Base-by-base conservation (phyloP, 371 early-diverging fungal genomes). In the Choanephora cucurbitarum region DNA sequence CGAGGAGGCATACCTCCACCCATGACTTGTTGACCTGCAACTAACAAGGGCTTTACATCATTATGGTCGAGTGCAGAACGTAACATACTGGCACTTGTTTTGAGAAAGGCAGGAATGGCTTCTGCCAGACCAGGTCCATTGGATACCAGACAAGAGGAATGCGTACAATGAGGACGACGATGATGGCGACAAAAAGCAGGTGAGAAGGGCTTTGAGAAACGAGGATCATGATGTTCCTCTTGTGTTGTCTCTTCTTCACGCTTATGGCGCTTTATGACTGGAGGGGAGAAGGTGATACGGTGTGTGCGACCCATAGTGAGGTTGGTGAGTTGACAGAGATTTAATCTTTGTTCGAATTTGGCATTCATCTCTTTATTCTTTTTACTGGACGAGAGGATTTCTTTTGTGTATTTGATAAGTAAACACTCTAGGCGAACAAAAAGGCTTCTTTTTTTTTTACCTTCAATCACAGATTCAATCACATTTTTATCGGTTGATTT, bases 281-380 rank as follows among this genome's bases (percentile, higher is more conserved):
- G 67, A 13, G 48, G 60, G 14, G 72, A 72, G 28, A 75, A 67
- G 14, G 79, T 72, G 40, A 75, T 72, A 57, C 81, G 80, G 55
- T 81, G 76, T 15, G 47, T 59, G 23, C 84, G 74, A 21, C 82
- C 82, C 75, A 84, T 80, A 17, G 81, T 72, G 51, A 84, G 69
- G 28, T 80, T 82, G 14, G 84, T 81, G 47, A 82, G 61, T 48
- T 84, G 82, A 57, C 81, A 82, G 24, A 84, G 73, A 60, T 82
- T 78, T 24, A 84, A 58, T 17, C 84, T 80, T 33, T 82, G 81
- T 50, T 82, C 82, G 57, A 84, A 71, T 52, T 79, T 75, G 44
- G 69, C 61, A 46, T 77, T 73, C 53, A 69, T 53, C 42, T 66
- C 67, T 55, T 72, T 71, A 7, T 64, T 70, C 37, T 73, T 73